Evolutionary conservation across 345 rosid species (phyloP), one percentile per base, ranked within the genome.

Genomic region (Dimocarpus longan): DNA sequence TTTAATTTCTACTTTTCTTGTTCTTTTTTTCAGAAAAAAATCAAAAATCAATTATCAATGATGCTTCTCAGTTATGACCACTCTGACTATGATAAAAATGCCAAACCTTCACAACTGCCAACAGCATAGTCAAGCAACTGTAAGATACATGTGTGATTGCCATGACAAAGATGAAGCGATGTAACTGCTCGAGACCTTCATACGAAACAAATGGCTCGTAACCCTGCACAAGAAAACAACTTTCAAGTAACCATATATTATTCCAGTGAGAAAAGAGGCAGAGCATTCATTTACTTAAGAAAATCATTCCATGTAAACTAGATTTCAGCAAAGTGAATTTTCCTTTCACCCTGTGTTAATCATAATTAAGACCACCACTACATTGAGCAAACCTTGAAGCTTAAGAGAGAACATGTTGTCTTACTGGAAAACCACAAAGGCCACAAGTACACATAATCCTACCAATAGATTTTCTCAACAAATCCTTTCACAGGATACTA

Each of bases 141-240:
- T 94, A 96, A 70, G 93, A 88, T 60, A 96, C 73, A 80, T 96
- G 99, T 26, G 99, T 96, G 83, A 96, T 79, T 21, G 99, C 98
- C 99, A 96, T 96, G 86, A 96, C 89, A 82, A 94, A 96, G 82
- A 96, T 96, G 91, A 96, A 96, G 50, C 98, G 97, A 79, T 96
- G 98, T 90, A 96, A 80, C 80, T 93, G 98, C 82, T 96, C 99
- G 5, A 94, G 86, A 80, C 93, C 97, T 85, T 96, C 88, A 83
- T 90, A 91, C 50, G 99, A 96, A 78, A 96, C 94, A 86, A 96
- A 94, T 15, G 97, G 98, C 81, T 94, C 98, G 52, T 87, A 70
- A 66, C 92, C 99, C 99, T 96, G 90, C 68, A 59, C 65, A 79
- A 52, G 50, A 19, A 44, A 15, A 65, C 68, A 76, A 24, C 76